These are phyloP conservation scores for Eucalyptus sp. DNA, from an alignment of 345 rosid genomes.

Conservation along the genomic window DNA sequence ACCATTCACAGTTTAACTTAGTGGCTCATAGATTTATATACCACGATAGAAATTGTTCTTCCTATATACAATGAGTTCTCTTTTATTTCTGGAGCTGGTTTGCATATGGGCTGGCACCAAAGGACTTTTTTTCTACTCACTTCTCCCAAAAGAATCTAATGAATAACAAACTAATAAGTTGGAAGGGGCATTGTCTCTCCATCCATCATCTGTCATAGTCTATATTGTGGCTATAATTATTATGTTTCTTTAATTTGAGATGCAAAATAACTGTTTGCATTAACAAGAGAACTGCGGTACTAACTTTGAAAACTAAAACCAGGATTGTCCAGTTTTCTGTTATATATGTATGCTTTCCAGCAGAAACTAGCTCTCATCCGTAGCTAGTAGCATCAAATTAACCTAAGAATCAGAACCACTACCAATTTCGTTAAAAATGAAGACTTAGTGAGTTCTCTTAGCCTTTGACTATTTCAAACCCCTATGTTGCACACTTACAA, in stretches of 20 bases:
- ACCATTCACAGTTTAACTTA: not conserved
- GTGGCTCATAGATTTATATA: not conserved
- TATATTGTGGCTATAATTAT: not conserved
- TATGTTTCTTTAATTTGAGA: not conserved
- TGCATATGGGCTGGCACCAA: not conserved
- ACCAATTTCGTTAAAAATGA: not conserved
- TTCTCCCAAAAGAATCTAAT: not conserved
- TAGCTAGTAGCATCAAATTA: not conserved
- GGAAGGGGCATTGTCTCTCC: not conserved
- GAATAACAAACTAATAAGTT: not conserved
- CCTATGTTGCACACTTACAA: not conserved
- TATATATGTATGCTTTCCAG: not conserved
- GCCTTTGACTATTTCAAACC: not conserved
- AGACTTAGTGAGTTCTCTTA: not conserved
- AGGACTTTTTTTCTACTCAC: not conserved
- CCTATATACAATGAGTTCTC: not conserved
- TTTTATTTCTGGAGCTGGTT: not conserved
- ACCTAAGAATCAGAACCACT: not conserved
- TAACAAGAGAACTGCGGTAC: not conserved
- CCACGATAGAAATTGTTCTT: not conserved
- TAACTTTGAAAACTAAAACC: not conserved
- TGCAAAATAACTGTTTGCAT: not conserved
- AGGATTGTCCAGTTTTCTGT: not conserved
- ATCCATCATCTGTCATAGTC: not conserved
- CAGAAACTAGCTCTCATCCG: not conserved